Evolutionary conservation across 1,284 basidiomycete genomes (phyloP), one percentile per base, ranked within the genome.

Genomic region (Ustilago trichophora): DNA sequence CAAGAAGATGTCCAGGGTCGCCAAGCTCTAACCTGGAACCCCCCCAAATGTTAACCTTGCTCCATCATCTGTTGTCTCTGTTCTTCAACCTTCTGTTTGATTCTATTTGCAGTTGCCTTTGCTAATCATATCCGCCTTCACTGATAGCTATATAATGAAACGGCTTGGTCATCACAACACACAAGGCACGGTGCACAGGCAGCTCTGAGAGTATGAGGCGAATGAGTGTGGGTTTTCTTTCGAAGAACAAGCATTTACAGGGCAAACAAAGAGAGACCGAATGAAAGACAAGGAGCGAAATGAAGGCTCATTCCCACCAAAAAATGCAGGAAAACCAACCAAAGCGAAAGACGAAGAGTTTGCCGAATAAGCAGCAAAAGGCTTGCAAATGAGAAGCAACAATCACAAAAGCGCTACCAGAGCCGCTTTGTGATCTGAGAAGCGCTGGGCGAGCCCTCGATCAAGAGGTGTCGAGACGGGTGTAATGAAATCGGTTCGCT

Each of bases 1-100:
- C 47, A 54, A 48, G 36, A 74, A 76, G 40, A 64, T 76, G 62
- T 60, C 57, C 6, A 41, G 67, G 12, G 56, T 55, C 9, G 51
- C 67, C 13, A 73, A 72, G 46, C 68, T 75, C 18, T 75, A 16
- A 52, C 22, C 6, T 12, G 16, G 6, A 11, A n/a, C n/a, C n/a
- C n/a, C n/a, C n/a, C n/a, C n/a, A n/a, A n/a, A 29, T 29, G 27
- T 29, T 29, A 29, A n/a, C n/a, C n/a, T n/a, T n/a, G n/a, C n/a
- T n/a, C n/a, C n/a, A n/a, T n/a, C n/a, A n/a, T n/a, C n/a, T n/a
- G n/a, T 33, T 22, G 10, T 34, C 29, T 12, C 25, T 7, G 27
- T 15, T n/a, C 19, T 26, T 18, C 16, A 10, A 18, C 9, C 16
- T 26, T 4, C 12, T 31, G 27, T 26, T 42, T 24, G 27, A 25